These are phyloP conservation scores for Spiraea crenata DNA, from an alignment of 331 rosid species.

Conservation along the genomic window DNA sequence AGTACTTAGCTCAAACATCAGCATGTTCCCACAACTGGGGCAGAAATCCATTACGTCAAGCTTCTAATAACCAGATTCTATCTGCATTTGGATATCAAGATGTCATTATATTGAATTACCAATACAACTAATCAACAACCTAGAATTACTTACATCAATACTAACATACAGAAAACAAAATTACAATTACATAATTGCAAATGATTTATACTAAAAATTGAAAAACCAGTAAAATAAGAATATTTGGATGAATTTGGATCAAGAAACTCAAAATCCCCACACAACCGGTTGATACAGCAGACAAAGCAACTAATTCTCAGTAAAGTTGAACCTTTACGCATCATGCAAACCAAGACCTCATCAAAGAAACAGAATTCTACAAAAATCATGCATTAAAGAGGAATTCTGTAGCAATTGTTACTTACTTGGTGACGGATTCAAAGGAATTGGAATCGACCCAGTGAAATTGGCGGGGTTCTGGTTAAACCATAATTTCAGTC, in stretches of 20 bases:
- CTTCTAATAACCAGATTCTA: constrained; percentile 4
- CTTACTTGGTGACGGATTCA: background rate
- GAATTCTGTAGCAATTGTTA: background rate
- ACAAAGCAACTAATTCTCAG: background rate
- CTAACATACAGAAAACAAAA: background rate
- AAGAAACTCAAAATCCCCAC: background rate
- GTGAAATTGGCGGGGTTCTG: background rate
- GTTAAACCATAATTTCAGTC: background rate
- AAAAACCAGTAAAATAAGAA: background rate
- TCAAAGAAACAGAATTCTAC: background rate
- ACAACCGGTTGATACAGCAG: background rate
- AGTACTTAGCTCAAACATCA: constrained; percentile 51
- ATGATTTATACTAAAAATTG: no score
- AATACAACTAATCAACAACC: background rate
- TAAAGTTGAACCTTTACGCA: background rate
- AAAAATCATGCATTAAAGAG: background rate
- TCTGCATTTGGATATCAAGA: constrained; percentile 5
- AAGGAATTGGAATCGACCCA: background rate
- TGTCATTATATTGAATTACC: background rate
- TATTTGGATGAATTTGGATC: no score
- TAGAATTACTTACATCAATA: background rate
- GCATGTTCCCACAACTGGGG: constrained; percentile 60
- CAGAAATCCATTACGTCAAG: constrained; percentile 57
- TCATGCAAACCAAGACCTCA: no score
- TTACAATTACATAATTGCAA: background rate